phyloP scores from a whole-genome alignment of 164 flowering plant species.

The Taxillus chinensis region DNA sequence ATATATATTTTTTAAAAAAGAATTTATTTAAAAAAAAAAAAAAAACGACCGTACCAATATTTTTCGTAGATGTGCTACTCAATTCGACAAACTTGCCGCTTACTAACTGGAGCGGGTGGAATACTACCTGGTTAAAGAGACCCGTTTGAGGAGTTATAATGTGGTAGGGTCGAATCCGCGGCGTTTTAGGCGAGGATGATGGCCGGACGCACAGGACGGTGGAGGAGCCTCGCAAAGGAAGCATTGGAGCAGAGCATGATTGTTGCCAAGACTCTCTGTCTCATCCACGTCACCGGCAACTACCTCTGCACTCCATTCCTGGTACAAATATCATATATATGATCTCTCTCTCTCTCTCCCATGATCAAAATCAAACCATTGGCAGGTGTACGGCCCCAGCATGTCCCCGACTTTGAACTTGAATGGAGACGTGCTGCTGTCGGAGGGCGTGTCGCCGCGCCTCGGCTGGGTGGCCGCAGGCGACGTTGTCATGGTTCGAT shows the following conservation, averaged over 20 bases:
- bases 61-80: no score
- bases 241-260: neutral
- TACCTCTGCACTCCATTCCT: neutral
- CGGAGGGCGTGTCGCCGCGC: conserved; percentile 33
- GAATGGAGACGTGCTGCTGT: conserved; percentile 40
- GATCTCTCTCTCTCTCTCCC: neutral
- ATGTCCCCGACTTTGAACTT: conserved; percentile 60
- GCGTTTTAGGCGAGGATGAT: neutral
- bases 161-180: no score
- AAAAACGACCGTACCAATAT: no score
- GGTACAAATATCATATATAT: neutral
- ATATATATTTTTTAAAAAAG: no score
- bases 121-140: no score
- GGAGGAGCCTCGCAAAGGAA: neutral
- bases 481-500: conserved; percentile 43
- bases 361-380: no score
- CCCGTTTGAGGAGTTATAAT: no score
- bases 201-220: neutral
- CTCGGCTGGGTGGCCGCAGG: conserved; percentile 38
- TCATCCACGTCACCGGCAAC: neutral
- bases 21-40: no score
- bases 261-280: neutral
- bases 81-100: no score
- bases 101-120: no score
- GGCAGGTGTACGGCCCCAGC: conserved; percentile 55